Evolutionary conservation across 2,329 filamentous ascomycete species (phyloP), one percentile per base, ranked within the genome.

Genomic region (Aspergillus fructus): DNA sequence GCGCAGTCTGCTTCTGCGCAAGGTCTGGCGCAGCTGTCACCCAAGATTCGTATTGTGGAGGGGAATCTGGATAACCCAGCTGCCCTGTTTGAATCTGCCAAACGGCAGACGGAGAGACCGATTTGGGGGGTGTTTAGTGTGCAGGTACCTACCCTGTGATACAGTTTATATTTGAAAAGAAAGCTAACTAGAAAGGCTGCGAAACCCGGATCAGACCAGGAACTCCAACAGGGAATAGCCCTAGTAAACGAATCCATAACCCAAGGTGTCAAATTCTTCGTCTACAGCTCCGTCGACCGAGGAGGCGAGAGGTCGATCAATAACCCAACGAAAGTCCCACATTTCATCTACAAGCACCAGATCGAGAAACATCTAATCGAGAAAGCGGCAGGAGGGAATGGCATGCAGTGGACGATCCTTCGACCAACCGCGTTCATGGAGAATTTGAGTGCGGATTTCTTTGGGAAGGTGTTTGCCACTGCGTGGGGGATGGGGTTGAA

Each of bases 241-340:
- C 72, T 89, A 7, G 76, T 88, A 55, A 81, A 87, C 57, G 82
- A 79, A 19, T 76, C 83, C 2, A 66, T 88, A 56, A 78, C 79
- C 27, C 70, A 81, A 21, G 77, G 78, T 9, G 83, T 89, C 41
- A 75, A 79, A 58, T 80, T 85, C 66, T 86, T 89, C 63, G 80
- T 89, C 47, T 89, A 88, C 72, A 82, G 79, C 34, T 84, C 80
- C 50, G 84, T 88, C 24, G 87, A 89, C 60, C 83, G 87, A 40
- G 84, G 85, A 42, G 85, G 85, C 45, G 79, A 83, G 39, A 71
- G 72, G 2, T 78, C 77, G 5, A 81, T 78, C 46, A 79, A 81
- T 64, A 77, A 79, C 5, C 74, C 79, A 0, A 88, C 85, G 0
- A 66, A 76, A 0, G 78, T 89, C 45, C 82, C 84, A 0, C 85